Evolutionary conservation across 305 asterid genomes (phyloP), one percentile per base, ranked within the genome.

Genomic region (Solanum hybrid): DNA sequence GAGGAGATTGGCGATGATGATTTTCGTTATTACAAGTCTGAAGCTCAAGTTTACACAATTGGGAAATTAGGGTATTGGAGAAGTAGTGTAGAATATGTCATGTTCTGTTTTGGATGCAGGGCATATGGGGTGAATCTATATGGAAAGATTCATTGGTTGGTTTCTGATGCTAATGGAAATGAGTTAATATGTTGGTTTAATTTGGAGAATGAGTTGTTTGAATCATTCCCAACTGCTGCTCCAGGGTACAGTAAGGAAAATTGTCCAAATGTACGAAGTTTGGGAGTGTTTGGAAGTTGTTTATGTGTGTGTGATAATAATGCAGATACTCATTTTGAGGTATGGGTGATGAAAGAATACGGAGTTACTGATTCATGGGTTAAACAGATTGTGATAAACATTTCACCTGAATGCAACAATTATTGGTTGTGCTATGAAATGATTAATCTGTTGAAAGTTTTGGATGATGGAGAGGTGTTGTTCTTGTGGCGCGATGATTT

Each of bases 311-410:
- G 95, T 75, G 94, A 94, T 24, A 91, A 94, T 24, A 64, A 24
- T 24, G 57, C 16, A 12, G 86, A 91, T 13, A 83, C 91, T 1
- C 12, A 89, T 3, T 35, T 8, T 20, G 94, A 93, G 12, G 89
- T 94, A 2, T 94, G 96, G 98, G 91, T 93, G 51, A 94, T 96
- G 98, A 94, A 90, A 90, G 95, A 96, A 33, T 95, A 94, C 5
- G 91, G 94, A 71, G 92, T 90, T 2, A 87, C 89, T 90, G 61
- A 90, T 83, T 90, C 95, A 11, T 95, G 98, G 98, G 74, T 35
- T 1, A 94, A 90, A 82, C 90, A 93, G 12, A 37, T 80, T 37
- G 64, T 80, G 2, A 92, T 96, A 46, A 87, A 78, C 14, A 94
- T 92, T 28, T 76, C 87, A 9, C 91, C 93, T 0, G 93, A 90